phyloP scores from a whole-genome alignment of 139 green algal genomes.

The Auxenochlorella pyrenoidosa region DNA sequence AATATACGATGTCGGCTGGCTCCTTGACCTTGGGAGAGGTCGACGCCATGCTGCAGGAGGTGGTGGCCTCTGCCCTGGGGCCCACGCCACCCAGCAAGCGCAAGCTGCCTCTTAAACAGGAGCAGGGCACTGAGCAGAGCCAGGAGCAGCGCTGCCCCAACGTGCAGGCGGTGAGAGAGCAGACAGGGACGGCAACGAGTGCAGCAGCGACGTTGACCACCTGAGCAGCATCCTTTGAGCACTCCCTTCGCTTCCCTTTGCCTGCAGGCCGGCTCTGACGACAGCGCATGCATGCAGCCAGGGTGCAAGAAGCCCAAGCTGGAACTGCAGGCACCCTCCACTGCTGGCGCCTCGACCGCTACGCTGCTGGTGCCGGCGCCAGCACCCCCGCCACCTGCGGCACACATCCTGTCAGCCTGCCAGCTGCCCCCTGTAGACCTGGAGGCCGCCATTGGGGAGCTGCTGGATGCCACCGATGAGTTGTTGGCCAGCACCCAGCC shows the following conservation, averaged over 20 bases:
- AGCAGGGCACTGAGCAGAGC: neutral
- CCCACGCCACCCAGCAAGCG: constrained; percentile 6
- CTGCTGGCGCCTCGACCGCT: neutral
- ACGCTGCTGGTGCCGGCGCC: neutral
- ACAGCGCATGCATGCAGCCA: neutral
- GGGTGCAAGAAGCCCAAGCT: neutral
- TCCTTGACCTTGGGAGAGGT: neutral
- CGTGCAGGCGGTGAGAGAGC: neutral
- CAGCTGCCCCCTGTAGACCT: neutral
- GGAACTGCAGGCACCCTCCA: neutral
- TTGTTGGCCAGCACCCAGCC: constrained; percentile 15
- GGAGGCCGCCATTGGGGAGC: neutral
- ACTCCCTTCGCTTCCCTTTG: neutral
- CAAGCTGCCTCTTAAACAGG: neutral
- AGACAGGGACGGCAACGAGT: neutral
- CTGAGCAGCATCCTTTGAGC: too few species aligned
- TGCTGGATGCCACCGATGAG: neutral
- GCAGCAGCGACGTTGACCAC: too few species aligned
- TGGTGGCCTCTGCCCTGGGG: neutral
- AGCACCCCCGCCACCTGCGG: neutral
- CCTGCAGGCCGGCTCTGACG: neutral
- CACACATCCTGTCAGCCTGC: neutral
- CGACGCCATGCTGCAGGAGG: neutral
- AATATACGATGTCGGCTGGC: neutral
- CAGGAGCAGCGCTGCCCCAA: constrained; percentile 13